A percentile compares a stretch with the other conserved stretches of the same genome.
Conservation (phyloP, 2,329 filamentous ascomycete genomes). For the Trichoderma guizhouense region DNA sequence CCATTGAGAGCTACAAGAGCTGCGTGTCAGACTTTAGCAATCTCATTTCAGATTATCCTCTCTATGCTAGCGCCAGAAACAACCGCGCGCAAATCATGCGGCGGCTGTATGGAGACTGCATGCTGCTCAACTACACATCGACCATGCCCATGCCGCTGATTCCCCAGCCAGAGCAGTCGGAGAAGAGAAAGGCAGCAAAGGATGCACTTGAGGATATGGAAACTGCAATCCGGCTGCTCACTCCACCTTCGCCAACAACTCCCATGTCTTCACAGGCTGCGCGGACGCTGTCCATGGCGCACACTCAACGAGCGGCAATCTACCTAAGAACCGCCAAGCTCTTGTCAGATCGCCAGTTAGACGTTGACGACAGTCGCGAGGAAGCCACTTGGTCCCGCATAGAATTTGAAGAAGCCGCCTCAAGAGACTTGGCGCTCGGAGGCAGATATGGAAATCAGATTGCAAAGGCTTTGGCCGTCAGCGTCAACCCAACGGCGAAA, state of each 20-base stretch:
- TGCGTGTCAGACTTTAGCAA: slow-evolving; percentile 49
- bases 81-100: slow-evolving; percentile 69
- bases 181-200: slow-evolving; percentile 39
- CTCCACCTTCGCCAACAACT: slow-evolving; percentile 47
- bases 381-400: slow-evolving; percentile 51
- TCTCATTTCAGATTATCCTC: slow-evolving; percentile 56
- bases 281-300: slow-evolving; percentile 64
- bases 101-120: slow-evolving; percentile 59
- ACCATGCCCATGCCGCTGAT: slow-evolving; percentile 42
- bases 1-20: slow-evolving; percentile 44
- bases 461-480: slow-evolving; percentile 61
- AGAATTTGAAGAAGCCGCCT: slow-evolving; percentile 61
- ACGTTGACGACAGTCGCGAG: slow-evolving; percentile 37
- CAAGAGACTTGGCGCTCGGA: slow-evolving; percentile 60
- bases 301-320: slow-evolving; percentile 68
- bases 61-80: slow-evolving; percentile 70
- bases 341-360: slow-evolving; percentile 34
- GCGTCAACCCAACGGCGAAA: slow-evolving; percentile 66
- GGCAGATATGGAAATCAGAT: slow-evolving; percentile 64
- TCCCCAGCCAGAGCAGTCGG: slow-evolving; percentile 33
- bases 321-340: slow-evolving; percentile 59
- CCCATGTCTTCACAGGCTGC: slow-evolving; percentile 62
- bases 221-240: slow-evolving; percentile 55
- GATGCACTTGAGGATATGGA: slow-evolving; percentile 53
- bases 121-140: slow-evolving; percentile 45